Evolutionary conservation across 2,329 filamentous ascomycete genomes (phyloP), one percentile per base, ranked within the genome.

Genomic region (Aspergillus spinulosporus): DNA sequence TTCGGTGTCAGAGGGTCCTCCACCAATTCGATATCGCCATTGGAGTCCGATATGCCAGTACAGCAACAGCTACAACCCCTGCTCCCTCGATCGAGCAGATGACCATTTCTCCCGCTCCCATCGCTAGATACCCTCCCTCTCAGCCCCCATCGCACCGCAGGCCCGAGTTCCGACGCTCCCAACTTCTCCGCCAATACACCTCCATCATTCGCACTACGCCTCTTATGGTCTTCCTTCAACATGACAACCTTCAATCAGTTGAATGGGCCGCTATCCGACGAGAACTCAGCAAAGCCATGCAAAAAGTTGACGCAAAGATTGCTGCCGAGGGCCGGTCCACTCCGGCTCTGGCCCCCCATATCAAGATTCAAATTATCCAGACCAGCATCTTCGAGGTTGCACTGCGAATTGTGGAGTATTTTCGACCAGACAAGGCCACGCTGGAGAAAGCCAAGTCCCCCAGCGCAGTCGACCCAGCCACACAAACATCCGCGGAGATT

Each of bases 131-230:
- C 64, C 81, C 83, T 51, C 70, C 86, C 0, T 88, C 86, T 1
- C 92, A 97, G 74, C 93, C 92, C 2, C 91, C 90, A 3, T 96
- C 90, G 53, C 88, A 95, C 72, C 90, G 93, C 71, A 88, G 87
- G 21, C 84, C 92, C 46, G 89, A 96, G 71, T 88, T 88, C 68
- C 88, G 93, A 72, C 96, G 97, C 78, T 88, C 92, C 12, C 94
- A 99, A 76, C 82, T 97, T 15, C 84, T 88, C 63, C 86, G 92
- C 56, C 86, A 89, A 66, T 97, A 97, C 76, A 90, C 92, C 50
- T 94, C 92, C 46, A 80, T 96, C 59, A 84, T 97, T 57, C 90
- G 90, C 58, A 91, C 91, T 26, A 88, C 90, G 8, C 92, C 92
- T 40, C 76, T 97, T 59, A 87, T 96, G 64, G 83, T 97, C 57